Conservation (phyloP, 495 filamentous ascomycete species). For the Aspergillus saccharolyticus region DNA sequence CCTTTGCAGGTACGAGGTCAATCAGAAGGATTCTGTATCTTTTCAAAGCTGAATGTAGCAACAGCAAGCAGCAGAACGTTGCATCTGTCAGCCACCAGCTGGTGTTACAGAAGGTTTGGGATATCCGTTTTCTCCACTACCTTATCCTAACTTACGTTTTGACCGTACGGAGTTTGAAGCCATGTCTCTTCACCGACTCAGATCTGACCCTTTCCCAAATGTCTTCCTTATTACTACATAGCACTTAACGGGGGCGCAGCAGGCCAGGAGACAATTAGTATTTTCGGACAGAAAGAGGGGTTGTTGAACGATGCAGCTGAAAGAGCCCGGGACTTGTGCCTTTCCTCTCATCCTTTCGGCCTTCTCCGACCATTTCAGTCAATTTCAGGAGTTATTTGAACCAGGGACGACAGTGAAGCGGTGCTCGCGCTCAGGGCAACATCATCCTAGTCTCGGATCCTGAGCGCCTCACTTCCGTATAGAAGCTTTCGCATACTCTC, state of each 20-base stretch:
- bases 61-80: too few species aligned
- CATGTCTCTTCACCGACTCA: not conserved
- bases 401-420: not conserved
- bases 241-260: not conserved
- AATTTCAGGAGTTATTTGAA: not conserved
- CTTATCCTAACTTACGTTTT: not conserved
- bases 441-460: not conserved
- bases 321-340: not conserved
- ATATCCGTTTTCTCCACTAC: not conserved
- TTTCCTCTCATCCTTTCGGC: not conserved
- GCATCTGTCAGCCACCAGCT: too few species aligned
- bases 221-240: not conserved
- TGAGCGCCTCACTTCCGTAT: not conserved
- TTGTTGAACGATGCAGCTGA: not conserved
- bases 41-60: too few species aligned
- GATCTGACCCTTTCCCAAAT: not conserved
- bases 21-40: too few species aligned
- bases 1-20: too few species aligned
- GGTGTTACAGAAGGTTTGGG: not conserved
- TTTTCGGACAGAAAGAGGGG: not conserved
- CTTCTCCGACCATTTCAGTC: too few species aligned
- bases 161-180: too few species aligned
- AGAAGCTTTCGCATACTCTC: not conserved
- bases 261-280: not conserved
- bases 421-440: not conserved